Conservation (phyloP, 176 grass and related monocot genomes). For the Hordeum vulgare region MorexV3_pseudomolecules_assembly NC_058521.1:498921468-498921967, state of each 20-base stretch:
- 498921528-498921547: constrained; percentile 53
- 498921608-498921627: constrained; percentile 35
- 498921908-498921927: constrained; percentile 74
- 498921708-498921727: not conserved
- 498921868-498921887: constrained; percentile 61
- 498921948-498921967: constrained; percentile 58
- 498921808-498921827: constrained; percentile 45
- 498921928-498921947: constrained; percentile 54
- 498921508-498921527: constrained; percentile 53
- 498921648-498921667: constrained; percentile 60
- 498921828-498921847: constrained; percentile 43
- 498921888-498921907: constrained; percentile 50
- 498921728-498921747: not conserved
- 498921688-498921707: not conserved
- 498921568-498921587: constrained; percentile 64
- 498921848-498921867: constrained; percentile 61
- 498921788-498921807: constrained; percentile 46
- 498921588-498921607: constrained; percentile 60
- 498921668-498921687: constrained; percentile 29
- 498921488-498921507: not conserved
- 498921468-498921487: not conserved
- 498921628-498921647: constrained; percentile 44
- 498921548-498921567: constrained; percentile 52
- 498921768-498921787: not conserved
- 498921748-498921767: not conserved